Evolutionary conservation across 192 early-diverging fungal genomes (phyloP).

Genomic region (Coemansia sp.): DNA sequence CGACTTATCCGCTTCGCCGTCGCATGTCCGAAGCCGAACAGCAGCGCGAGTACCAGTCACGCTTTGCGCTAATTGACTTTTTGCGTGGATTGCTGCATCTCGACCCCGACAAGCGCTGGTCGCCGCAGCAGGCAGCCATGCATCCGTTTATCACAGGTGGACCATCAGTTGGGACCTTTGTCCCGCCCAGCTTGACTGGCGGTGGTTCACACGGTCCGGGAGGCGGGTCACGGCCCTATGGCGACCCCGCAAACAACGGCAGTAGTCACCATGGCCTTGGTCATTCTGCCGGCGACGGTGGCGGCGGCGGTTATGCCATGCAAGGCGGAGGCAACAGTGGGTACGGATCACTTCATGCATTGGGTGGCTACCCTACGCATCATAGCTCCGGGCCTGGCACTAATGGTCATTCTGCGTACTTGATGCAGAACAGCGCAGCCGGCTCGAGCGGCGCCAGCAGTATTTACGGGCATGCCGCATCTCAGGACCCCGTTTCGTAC

Average conservation of each 20-base stretch:
- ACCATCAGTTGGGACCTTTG: conserved; percentile 64
- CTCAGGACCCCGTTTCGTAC: background rate
- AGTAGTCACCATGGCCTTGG: background rate
- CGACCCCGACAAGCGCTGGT: conserved; percentile 93
- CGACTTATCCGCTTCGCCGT: conserved; percentile 77
- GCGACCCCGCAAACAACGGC: background rate
- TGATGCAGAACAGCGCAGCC: background rate
- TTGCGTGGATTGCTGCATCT: conserved; percentile 84
- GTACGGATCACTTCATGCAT: conserved; percentile 15
- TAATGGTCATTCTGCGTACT: conserved; percentile 19
- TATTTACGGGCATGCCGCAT: background rate
- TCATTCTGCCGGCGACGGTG: conserved; percentile 2
- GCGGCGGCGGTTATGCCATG: conserved; percentile 15
- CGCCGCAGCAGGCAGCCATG: conserved; percentile 88
- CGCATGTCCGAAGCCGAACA: conserved; percentile 53
- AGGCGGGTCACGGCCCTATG: conserved; percentile 20
- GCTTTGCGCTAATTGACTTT: conserved; percentile 89
- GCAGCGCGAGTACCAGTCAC: conserved; percentile 57
- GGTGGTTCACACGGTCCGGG: conserved; percentile 23
- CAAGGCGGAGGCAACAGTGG: conserved; percentile 19
- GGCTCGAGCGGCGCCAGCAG: conserved; percentile 5
- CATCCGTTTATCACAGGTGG: conserved; percentile 98
- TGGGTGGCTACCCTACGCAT: conserved; percentile 20
- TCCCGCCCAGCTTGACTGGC: conserved; percentile 22
- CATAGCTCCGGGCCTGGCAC: conserved; percentile 18